A percentile compares a stretch with the other conserved stretches of the same genome.
Evolutionary conservation across 257 asterid genomes (phyloP).

Genomic region (Fraxinus anomala): DNA sequence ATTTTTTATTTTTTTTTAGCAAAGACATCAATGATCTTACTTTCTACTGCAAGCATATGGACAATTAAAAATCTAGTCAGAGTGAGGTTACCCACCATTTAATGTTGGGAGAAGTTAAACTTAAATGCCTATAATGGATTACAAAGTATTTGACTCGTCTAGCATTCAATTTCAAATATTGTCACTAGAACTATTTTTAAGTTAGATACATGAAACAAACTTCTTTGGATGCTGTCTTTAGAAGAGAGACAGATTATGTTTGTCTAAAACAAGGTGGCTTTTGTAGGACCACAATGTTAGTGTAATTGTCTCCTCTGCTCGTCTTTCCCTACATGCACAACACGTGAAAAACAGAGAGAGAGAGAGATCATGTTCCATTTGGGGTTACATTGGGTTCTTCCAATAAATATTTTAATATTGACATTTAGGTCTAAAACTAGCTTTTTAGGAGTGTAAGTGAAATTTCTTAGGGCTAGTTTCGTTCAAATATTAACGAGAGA

Average conservation of each 20-base stretch:
- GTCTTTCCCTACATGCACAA: too few relatives aligned
- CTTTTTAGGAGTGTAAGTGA: too few relatives aligned
- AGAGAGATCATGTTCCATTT: too few relatives aligned
- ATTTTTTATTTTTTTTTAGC: too few relatives aligned
- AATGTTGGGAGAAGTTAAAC: not conserved
- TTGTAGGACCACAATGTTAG: not conserved
- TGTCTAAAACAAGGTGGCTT: not conserved
- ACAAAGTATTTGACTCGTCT: not conserved
- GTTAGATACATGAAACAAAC: not conserved
- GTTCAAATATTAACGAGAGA: too few relatives aligned
- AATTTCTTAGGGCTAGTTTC: too few relatives aligned
- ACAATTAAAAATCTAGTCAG: not conserved
- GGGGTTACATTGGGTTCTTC: too few relatives aligned
- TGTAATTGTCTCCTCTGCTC: too few relatives aligned
- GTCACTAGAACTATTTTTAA: too few relatives aligned
- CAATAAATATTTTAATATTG: too few relatives aligned
- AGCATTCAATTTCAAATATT: not conserved
- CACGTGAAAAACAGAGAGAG: too few relatives aligned
- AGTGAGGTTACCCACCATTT: not conserved
- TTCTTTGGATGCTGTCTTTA: not conserved
- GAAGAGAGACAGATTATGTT: not conserved
- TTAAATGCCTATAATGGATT: not conserved
- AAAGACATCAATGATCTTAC: not conserved
- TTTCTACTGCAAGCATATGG: not conserved
- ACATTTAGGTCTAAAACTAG: too few relatives aligned